Conservation (phyloP, 352 stramenopile species). For the Elongisporangium prolatum region DNA sequence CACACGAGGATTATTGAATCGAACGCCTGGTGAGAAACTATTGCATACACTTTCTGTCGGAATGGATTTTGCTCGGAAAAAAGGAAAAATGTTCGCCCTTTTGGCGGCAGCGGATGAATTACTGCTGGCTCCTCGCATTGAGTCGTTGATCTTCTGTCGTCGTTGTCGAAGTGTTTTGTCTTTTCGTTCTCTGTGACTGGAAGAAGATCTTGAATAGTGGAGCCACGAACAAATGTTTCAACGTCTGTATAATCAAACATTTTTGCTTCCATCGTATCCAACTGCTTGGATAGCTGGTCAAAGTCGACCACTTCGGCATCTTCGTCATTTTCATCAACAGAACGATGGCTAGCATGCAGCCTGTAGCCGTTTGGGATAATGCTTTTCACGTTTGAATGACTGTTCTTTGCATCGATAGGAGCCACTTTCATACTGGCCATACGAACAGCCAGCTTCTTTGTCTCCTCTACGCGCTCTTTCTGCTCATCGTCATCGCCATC, state of each 20-base stretch:
- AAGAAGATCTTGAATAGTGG: background rate
- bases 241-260: background rate
- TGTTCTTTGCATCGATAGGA: constrained; percentile 17
- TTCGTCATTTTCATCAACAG: constrained; percentile 10
- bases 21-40: constrained; percentile 69
- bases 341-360: background rate
- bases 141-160: no score
- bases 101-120: constrained; percentile 12
- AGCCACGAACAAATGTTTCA: background rate
- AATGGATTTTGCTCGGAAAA: constrained; percentile 39
- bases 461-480: constrained; percentile 45
- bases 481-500: constrained; percentile 52
- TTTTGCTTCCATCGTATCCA: constrained; percentile 1
- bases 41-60: constrained; percentile 26
- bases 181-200: no score
- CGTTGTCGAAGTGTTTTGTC: no score
- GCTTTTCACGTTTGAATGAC: no score
- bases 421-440: constrained; percentile 63
- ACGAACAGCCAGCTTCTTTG: constrained; percentile 40
- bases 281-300: constrained; percentile 14
- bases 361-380: background rate
- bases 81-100: constrained; percentile 37
- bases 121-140: no score
- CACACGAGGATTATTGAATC: constrained; percentile 72
- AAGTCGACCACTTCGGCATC: constrained; percentile 10